Base-by-base conservation (phyloP, 768 basidiomycete genomes). In the Naganishia vaughanmartiniae region DNA sequence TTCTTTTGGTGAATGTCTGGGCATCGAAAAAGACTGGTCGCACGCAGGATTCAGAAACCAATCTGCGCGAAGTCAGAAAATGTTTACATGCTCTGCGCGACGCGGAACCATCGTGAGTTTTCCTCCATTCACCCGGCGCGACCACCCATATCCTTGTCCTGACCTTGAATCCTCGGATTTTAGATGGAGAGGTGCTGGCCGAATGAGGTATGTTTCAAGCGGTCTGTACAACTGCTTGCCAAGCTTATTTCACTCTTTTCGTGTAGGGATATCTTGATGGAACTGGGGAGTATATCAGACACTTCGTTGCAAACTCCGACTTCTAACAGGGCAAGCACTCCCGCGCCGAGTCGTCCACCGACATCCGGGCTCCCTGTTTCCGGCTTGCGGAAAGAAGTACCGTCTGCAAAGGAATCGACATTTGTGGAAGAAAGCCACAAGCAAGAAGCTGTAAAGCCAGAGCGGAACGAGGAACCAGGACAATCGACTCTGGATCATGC, bases 1-100 rank as follows among this genome's bases (percentile, higher is more conserved):
- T 90, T 2, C 82, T 90, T 7, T 81, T 90, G 51, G 82, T 90
- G 72, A 87, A 87, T 70, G 86, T 89, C 14, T 90, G 86, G 89
- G 87, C 84, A 70, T 86, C 84, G 26, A 85, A 84, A 74, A 82
- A 83, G 70, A 83, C 39, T 85, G 86, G 15, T 74, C 83, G 33
- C 79, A 81, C 1, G 83, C 83, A 2, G 66, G 85, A 88, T 74
- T 74, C 84, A 19, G 79, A 80, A 58, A 81, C 84, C 63, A 87
- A 89, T 58, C 84, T 89, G 79, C 82, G 83, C 48, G 87, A 88
- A 72, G 86, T 90, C 2, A 83, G 86, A 57, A 84, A 84, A 65
- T 89, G 87, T 75, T 82, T 89, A 77, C 80, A 86, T 24, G 82
- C 85, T 4, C 81, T 89, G 48, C 82, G 85, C 54, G 75, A 82